These are phyloP conservation scores for Monosporozyma unispora DNA, from an alignment of 805 yeast species.

Conservation along the genomic window DNA sequence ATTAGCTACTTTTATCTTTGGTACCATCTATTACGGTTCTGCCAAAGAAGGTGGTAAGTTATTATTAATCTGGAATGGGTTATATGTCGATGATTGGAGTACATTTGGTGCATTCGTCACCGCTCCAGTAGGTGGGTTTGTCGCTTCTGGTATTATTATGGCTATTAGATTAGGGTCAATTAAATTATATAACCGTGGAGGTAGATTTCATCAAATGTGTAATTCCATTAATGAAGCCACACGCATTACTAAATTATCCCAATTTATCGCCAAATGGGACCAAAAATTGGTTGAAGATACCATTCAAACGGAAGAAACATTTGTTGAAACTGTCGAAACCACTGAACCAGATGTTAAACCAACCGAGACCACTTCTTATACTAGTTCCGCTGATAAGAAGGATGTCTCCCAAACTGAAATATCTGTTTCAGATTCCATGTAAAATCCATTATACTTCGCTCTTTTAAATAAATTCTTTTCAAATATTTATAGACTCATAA, in stretches of 20 bases:
- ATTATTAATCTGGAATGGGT: constrained; percentile 67
- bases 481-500: background rate
- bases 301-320: background rate
- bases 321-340: background rate
- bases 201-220: constrained; percentile 5
- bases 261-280: constrained; percentile 1
- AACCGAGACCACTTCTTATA: background rate
- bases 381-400: background rate
- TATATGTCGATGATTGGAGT: constrained; percentile 82
- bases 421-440: background rate
- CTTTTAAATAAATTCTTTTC: background rate
- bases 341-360: background rate
- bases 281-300: background rate
- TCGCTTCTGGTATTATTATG: constrained; percentile 46
- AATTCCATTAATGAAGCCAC: constrained; percentile 7
- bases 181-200: constrained; percentile 12
- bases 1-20: constrained; percentile 71
- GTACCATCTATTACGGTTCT: constrained; percentile 63
- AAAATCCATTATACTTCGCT: background rate
- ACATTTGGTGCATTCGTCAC: constrained; percentile 90
- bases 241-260: constrained; percentile 4
- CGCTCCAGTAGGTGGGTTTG: constrained; percentile 75
- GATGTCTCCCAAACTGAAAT: background rate
- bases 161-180: constrained; percentile 36
- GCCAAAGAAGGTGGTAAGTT: constrained; percentile 73